Percentiles rank a stretch among this genome's conserved stretches.
phyloP scores from a whole-genome alignment of 345 rosid species.

The Excoecaria agallocha region DNA sequence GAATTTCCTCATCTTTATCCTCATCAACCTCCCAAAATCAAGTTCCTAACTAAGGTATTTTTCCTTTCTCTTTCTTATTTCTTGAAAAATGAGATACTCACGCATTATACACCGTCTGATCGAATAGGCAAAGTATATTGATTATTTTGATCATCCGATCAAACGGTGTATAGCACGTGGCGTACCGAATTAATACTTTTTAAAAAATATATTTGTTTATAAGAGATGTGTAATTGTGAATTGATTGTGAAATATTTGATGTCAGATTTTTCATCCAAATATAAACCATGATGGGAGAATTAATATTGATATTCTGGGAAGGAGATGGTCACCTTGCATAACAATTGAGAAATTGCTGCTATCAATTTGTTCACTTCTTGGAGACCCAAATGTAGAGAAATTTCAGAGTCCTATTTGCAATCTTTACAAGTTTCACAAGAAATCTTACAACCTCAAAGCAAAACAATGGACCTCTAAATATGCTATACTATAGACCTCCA shows the following conservation, averaged over 20 bases:
- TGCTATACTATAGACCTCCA: neutral
- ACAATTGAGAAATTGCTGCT: constrained; percentile 14
- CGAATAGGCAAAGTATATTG: too few relatives aligned
- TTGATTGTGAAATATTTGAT: too few relatives aligned
- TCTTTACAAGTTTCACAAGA: neutral
- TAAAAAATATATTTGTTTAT: too few relatives aligned
- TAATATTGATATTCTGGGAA: constrained; percentile 8
- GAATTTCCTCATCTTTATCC: constrained; percentile 9
- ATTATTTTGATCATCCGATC: too few relatives aligned
- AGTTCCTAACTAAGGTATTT: constrained; percentile 13
- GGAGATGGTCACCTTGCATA: constrained; percentile 5
- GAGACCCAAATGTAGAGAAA: constrained; percentile 1
- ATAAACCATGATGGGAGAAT: constrained; percentile 12
- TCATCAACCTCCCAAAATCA: constrained; percentile 14
- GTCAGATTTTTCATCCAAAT: constrained; percentile 18
- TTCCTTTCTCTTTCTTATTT: too few relatives aligned
- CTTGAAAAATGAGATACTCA: neutral
- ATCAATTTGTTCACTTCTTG: constrained; percentile 15
- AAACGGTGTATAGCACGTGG: too few relatives aligned
- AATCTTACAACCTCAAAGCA: constrained; percentile 12
- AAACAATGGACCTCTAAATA: constrained; percentile 15
- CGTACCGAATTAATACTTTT: too few relatives aligned
- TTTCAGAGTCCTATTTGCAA: neutral
- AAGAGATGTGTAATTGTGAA: too few relatives aligned
- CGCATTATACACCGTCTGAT: too few relatives aligned